Evolutionary conservation across 495 filamentous ascomycete species (phyloP), one percentile per base, ranked within the genome.

Genomic region (Neurospora sp.): DNA sequence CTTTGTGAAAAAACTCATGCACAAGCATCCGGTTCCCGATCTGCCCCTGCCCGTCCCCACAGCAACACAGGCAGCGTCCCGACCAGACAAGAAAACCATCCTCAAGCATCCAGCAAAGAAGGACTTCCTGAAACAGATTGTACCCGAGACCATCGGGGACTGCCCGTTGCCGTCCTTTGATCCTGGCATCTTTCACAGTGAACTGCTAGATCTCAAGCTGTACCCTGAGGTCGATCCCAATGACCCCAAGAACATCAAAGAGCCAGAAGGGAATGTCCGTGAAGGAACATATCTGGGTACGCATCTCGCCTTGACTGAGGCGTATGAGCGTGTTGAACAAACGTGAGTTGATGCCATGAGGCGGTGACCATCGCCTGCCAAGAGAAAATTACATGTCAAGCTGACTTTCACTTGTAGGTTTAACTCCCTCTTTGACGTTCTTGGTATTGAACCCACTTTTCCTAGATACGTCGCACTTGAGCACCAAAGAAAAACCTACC

Each of bases 271-370:
- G 8, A 76, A 79, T 22, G 76, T 82, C 17, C 45, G 35, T 27
- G 69, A 79, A 68, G 80, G 79, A 1, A 78, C 76, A 7, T 84
- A 82, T 68, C 69, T 76, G 22, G 83, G 83, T 4, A 84, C 83
- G 0, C 80, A 83, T 69, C 70, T 82, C 4, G 82, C 83, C 7
- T 69, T 84, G 45, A 84, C 81, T 0, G 78, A 84, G 72, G 74
- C 79, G 1, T 83, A 84, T 71, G 75, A 76, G 16, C 78, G 78
- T 6, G 79, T 83, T 45, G 82, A 83, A 71, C 77, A 81, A 70
- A 80, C 76, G 79, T 83, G 72, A 77, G 80, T 75, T 42, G 40
- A n/a, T 17, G 20, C 2, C n/a, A 40, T 44, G 12, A 16, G 22
- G 61, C 68, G n/a, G 6, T 20, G 20, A 41, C 20, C 35, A 7